These are phyloP conservation scores for Ensete glaucum DNA, from an alignment of 176 grass and related monocot genomes.

Conservation along the genomic window DNA sequence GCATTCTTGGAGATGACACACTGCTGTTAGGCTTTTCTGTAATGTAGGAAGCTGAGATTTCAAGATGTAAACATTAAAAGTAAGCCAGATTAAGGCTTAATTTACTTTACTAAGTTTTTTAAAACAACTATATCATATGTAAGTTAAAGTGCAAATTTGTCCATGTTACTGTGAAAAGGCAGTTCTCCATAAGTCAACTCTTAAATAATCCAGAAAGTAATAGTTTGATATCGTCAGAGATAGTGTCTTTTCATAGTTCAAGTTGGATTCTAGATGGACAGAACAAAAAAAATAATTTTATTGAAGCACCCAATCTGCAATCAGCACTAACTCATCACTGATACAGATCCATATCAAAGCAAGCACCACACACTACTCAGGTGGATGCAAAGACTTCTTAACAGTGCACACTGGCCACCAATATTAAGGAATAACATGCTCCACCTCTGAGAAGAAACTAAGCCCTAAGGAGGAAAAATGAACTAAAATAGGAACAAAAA, in stretches of 20 bases:
- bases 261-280: neutral
- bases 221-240: neutral
- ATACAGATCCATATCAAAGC: neutral
- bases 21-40: conserved; percentile 55
- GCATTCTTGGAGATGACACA: conserved; percentile 67
- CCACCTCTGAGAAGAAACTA: neutral
- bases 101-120: neutral
- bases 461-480: neutral
- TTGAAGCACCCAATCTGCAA: neutral
- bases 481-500: neutral
- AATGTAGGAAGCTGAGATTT: conserved; percentile 70
- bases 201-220: neutral
- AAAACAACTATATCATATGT: neutral
- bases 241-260: neutral
- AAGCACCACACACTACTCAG: neutral
- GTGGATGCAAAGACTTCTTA: neutral
- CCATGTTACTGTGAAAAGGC: neutral
- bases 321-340: neutral
- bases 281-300: neutral
- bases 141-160: neutral
- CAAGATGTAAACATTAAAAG: neutral
- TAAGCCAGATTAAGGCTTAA: neutral
- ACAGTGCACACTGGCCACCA: neutral
- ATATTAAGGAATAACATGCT: neutral
- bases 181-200: neutral